Base-by-base conservation (phyloP, 2,329 filamentous ascomycete species). In the Cercospora janseana region DNA sequence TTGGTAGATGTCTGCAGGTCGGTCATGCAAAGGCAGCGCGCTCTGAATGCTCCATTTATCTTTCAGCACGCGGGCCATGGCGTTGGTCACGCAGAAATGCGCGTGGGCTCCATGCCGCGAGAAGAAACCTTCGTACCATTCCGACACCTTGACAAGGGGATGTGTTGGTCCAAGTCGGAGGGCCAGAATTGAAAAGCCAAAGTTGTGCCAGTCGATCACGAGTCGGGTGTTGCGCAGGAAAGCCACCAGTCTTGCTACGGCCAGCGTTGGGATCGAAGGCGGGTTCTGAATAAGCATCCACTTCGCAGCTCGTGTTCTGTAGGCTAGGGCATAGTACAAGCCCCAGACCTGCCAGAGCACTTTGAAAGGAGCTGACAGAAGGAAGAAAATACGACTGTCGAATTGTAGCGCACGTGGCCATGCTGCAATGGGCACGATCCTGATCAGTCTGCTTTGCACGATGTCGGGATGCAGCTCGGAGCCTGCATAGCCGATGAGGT, bases 131-230 rank as follows among this genome's bases (percentile, higher is more conserved):
- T 98, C 93, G 65, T 96, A 96, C 64, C 77, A 77, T 56, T 82
- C 83, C 18, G 92, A 87, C 6, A 94, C 66, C 21, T 72, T 77
- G 6, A 96, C 89, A n/a, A 96, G 79, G 0, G 85, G 86, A 64
- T 94, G 88, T 4, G 66, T 69, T 2, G 71, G 57, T 0, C 82
- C 80, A 1, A 86, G 72, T 55, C 83, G 85, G 41, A 86, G 69
- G 2, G 79, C 87, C 3, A 98, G 81, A 61, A 98, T 95, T 6
- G 89, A 92, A 77, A 92, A 95, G 60, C 92, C 93, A 70, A 96
- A 97, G 71, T 98, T 98, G 75, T 98, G 93, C 93, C 93, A 98
- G 74, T 98, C 93, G 48, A 97, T 87, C 54, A 97, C 78, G 3
- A 98, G 79, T 49, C 81, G 81, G 29, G 88, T 95, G 60, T 88